Conservation (phyloP, 2,329 filamentous ascomycete genomes). For the Arthroderma sp. region DNA sequence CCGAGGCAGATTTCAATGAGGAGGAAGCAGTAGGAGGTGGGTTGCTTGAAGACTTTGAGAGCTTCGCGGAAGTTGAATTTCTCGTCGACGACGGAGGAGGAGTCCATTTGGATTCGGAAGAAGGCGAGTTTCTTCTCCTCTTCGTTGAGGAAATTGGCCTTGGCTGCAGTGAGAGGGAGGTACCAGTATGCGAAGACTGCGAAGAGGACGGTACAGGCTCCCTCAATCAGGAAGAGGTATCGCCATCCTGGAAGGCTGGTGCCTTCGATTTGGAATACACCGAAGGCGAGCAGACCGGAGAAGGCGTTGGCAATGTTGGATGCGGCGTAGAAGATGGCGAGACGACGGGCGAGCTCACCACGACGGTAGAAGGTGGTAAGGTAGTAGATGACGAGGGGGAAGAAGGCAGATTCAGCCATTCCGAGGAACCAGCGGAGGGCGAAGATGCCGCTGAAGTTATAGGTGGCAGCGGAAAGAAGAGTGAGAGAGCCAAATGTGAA, state of each 20-base stretch:
- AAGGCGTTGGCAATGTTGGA: slow-evolving; percentile 61
- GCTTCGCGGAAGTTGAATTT: slow-evolving; percentile 41
- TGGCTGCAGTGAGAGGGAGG: slow-evolving; percentile 50
- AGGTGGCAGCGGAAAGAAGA: slow-evolving; percentile 41
- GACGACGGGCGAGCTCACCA: slow-evolving; percentile 54
- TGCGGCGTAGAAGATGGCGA: slow-evolving; percentile 64
- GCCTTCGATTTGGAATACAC: slow-evolving; percentile 45
- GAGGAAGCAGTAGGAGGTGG: slow-evolving; percentile 42
- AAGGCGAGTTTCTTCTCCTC: slow-evolving; percentile 57
- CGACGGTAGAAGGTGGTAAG: slow-evolving; percentile 56
- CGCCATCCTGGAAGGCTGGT: slow-evolving; percentile 38
- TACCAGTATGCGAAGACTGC: slow-evolving; percentile 55
- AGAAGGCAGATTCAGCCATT: slow-evolving; percentile 55
- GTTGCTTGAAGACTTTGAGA: slow-evolving; percentile 40
- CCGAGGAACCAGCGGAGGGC: slow-evolving; percentile 57
- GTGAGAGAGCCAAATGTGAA: slow-evolving; percentile 54
- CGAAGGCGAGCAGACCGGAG: slow-evolving; percentile 46
- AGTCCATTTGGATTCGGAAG: slow-evolving; percentile 63
- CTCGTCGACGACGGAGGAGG: slow-evolving; percentile 50
- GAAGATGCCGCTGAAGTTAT: slow-evolving; percentile 53
- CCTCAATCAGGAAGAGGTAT: slow-evolving; percentile 45
- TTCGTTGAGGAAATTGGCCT: slow-evolving; percentile 51
- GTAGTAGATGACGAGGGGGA: slow-evolving; percentile 55
- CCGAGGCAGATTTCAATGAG: slow-evolving; percentile 47
- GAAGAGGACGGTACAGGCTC: slow-evolving; percentile 46